These are phyloP conservation scores for Panicum hallii DNA, from an alignment of 202 grass and related monocot genomes.

Conservation along the genomic window DNA sequence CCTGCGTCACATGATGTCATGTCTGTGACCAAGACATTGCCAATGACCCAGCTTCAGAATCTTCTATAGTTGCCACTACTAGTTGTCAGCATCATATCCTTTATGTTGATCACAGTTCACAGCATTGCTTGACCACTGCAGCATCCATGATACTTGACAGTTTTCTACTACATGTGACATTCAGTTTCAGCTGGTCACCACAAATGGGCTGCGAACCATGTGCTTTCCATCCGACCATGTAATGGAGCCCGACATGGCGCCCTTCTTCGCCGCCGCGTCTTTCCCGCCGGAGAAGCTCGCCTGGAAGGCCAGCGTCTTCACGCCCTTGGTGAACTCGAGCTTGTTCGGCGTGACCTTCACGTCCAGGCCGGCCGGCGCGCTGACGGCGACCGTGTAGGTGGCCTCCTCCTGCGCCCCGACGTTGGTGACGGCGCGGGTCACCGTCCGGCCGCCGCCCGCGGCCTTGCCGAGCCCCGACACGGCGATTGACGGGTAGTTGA, in stretches of 20 bases:
- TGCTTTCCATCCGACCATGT: slow-evolving; percentile 89
- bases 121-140: background rate
- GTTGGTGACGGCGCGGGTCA: slow-evolving; percentile 67
- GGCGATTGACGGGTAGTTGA: slow-evolving; percentile 88
- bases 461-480: slow-evolving; percentile 45
- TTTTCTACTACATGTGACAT: background rate
- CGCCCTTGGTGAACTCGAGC: slow-evolving; percentile 61
- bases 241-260: slow-evolving; percentile 62
- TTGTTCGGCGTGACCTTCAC: slow-evolving; percentile 75
- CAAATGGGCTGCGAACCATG: slow-evolving; percentile 74
- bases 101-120: background rate
- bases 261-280: slow-evolving; percentile 49
- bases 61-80: background rate
- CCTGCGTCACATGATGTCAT: background rate
- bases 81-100: slow-evolving; percentile 3
- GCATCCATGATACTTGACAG: background rate
- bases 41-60: background rate
- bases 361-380: slow-evolving; percentile 51
- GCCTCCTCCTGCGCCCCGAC: slow-evolving; percentile 60
- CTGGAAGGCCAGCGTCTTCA: slow-evolving; percentile 65
- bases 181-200: slow-evolving; percentile 29
- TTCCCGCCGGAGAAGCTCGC: slow-evolving; percentile 55
- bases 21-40: background rate
- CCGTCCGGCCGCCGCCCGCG: background rate
- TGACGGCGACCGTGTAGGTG: slow-evolving; percentile 52